Conservation (phyloP, 129 eudicot genomes). For the sunflower (Helianthus annuus) region HanXRQr2.0-SUNRISE NC_035447.2:36449089-36449588, state of each 20-base stretch:
- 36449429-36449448: no score
- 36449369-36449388: neutral
- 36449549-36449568: no score
- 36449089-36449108: neutral
- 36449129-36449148: neutral
- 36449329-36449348: constrained; percentile 17
- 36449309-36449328: constrained; percentile 18
- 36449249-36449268: constrained; percentile 18
- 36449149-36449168: neutral
- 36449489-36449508: no score
- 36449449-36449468: no score
- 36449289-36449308: constrained; percentile 11
- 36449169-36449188: constrained; percentile 14
- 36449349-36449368: neutral
- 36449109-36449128: constrained; percentile 18
- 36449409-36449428: no score
- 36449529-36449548: no score
- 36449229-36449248: constrained; percentile 10
- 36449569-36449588: no score
- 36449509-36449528: no score
- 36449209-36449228: constrained; percentile 9
- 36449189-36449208: constrained; percentile 15
- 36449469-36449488: no score
- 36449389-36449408: no score
- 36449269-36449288: constrained; percentile 20